Percentiles rank a stretch among this genome's conserved stretches.
phyloP scores from a whole-genome alignment of 2,329 filamentous ascomycete species.

The Penicillium rolfsii region DNA sequence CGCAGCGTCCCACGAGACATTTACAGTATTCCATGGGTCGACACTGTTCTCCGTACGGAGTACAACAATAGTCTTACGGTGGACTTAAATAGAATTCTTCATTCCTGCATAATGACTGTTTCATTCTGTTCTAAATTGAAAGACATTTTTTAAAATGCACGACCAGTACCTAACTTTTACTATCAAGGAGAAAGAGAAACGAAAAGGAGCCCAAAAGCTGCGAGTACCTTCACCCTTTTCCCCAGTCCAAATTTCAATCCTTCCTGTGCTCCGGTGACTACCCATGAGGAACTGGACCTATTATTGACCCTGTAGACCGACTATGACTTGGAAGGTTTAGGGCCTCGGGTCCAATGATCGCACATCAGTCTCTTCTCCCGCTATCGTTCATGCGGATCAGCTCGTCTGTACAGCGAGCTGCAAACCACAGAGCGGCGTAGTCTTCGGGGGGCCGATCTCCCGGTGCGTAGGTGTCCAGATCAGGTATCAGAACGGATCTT shows the following conservation, averaged over 20 bases:
- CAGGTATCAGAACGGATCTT: neutral
- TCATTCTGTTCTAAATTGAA: neutral
- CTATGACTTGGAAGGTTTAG: neutral
- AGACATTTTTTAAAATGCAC: too few relatives aligned
- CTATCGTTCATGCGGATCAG: conserved; percentile 1
- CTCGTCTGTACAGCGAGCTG: neutral
- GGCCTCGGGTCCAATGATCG: neutral
- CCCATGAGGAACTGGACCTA: neutral
- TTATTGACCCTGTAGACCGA: neutral
- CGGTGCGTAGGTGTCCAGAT: neutral
- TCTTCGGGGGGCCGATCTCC: neutral
- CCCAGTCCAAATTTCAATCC: conserved; percentile 6
- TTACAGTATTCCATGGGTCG: neutral
- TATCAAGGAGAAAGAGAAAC: neutral
- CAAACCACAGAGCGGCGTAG: neutral
- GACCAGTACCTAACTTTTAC: neutral
- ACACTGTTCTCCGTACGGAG: neutral
- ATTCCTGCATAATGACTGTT: neutral
- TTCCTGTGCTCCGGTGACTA: neutral
- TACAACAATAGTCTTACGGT: neutral
- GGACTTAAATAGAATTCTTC: neutral
- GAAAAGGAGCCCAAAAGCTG: neutral
- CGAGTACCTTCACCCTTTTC: neutral
- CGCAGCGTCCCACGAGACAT: neutral
- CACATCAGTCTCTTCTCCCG: neutral